Percentiles rank a stretch among this genome's conserved stretches.
phyloP scores from a whole-genome alignment of 306 rosid genomes.

The Carpinus fangiana region DNA sequence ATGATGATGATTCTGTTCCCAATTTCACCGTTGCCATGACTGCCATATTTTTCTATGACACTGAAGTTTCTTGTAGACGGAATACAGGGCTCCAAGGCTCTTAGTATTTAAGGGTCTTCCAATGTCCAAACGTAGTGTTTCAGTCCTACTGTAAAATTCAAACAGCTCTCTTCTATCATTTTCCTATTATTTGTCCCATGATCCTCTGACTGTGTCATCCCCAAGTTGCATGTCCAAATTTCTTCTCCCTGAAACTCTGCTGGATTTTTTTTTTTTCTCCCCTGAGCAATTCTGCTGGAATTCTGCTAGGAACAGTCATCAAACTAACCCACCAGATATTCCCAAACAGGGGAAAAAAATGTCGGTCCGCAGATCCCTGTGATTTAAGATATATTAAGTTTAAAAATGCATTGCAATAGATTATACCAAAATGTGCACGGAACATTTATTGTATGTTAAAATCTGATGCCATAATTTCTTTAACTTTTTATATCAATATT shows the following conservation, averaged over 20 bases:
- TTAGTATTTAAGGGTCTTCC: neutral
- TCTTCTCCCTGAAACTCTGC: neutral
- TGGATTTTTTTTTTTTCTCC: too few species aligned
- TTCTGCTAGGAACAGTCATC: neutral
- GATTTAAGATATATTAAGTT: constrained; percentile 4
- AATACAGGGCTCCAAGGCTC: neutral
- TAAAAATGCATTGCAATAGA: neutral
- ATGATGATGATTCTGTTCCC: neutral
- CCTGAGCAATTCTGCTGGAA: neutral
- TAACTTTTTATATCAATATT: neutral
- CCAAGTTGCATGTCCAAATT: neutral
- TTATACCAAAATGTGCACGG: neutral
- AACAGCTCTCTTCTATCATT: neutral
- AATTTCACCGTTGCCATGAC: neutral
- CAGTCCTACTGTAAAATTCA: neutral
- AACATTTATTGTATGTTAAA: neutral
- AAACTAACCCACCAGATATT: neutral
- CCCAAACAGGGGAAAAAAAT: neutral
- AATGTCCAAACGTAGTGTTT: neutral
- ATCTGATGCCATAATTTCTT: neutral
- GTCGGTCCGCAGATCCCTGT: neutral
- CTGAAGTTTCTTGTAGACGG: neutral
- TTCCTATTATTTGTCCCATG: neutral
- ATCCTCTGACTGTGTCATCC: neutral
- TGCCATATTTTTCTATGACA: neutral